Evolutionary conservation across 1,284 basidiomycete species (phyloP).

Genomic region (Papiliotrema nemorosa): DNA sequence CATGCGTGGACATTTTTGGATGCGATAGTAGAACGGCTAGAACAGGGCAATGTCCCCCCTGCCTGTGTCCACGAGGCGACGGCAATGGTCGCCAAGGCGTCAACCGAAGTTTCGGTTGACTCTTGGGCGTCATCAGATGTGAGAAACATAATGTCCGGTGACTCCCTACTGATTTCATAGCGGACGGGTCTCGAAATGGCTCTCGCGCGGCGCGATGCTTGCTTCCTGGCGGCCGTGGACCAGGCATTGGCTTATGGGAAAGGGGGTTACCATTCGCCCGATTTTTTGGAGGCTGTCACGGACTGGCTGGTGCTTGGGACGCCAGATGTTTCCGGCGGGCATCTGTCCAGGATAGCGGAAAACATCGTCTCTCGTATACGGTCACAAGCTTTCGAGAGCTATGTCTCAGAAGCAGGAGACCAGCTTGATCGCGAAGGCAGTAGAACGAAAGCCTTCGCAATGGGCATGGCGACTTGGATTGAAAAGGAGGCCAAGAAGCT

Average conservation of each 20-base stretch:
- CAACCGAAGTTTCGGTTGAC: slow-evolving; percentile 66
- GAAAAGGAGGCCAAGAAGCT: slow-evolving; percentile 78
- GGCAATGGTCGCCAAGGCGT: slow-evolving; percentile 64
- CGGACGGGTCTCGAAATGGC: slow-evolving; percentile 21
- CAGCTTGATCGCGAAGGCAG: slow-evolving; percentile 29
- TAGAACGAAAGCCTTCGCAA: slow-evolving; percentile 35
- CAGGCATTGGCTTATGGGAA: slow-evolving; percentile 13
- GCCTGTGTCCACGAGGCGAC: slow-evolving; percentile 92
- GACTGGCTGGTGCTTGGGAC: slow-evolving; percentile 65
- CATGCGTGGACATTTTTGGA: slow-evolving; percentile 78
- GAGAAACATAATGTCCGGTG: slow-evolving; percentile 29
- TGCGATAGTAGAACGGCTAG: slow-evolving; percentile 80
- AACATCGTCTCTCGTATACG: slow-evolving; percentile 66
- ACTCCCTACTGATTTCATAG: slow-evolving; percentile 14
- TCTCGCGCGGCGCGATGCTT: slow-evolving; percentile 23
- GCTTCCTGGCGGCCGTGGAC: slow-evolving; percentile 29
- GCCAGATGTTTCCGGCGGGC: slow-evolving; percentile 51
- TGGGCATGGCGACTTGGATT: slow-evolving; percentile 81
- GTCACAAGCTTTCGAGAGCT: slow-evolving; percentile 65
- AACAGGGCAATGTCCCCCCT: slow-evolving; percentile 83
- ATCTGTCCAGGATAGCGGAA: slow-evolving; percentile 53
- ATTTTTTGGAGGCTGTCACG: slow-evolving; percentile 67
- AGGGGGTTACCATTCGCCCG: slow-evolving; percentile 53
- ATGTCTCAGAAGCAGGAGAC: slow-evolving; percentile 63
- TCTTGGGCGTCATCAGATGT: slow-evolving; percentile 81